These are phyloP conservation scores for Hypocreales sp. DNA, from an alignment of 2,329 filamentous ascomycete species.

Conservation along the genomic window DNA sequence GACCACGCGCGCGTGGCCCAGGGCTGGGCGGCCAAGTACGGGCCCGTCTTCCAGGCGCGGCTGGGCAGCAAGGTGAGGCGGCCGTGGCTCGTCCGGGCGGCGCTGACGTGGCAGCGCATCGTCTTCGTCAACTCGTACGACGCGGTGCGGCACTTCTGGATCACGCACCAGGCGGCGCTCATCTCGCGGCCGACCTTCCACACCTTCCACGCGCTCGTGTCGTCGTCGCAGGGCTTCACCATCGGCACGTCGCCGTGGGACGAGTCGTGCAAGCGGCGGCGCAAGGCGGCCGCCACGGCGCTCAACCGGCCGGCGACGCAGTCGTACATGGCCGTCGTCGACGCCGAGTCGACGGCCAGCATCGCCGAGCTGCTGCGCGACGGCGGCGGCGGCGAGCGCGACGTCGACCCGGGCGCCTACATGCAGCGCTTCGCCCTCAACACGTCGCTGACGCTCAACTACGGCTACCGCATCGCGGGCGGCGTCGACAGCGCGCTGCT, in stretches of 20 bases:
- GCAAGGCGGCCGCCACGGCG: constrained; percentile 66
- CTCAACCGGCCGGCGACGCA: constrained; percentile 63
- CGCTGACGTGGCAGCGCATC: constrained; percentile 32
- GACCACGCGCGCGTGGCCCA: constrained; percentile 38
- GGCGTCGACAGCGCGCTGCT: constrained; percentile 52
- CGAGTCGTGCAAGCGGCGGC: constrained; percentile 59
- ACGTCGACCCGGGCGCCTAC: constrained; percentile 58
- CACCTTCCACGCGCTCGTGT: constrained; percentile 70
- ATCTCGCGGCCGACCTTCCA: constrained; percentile 67
- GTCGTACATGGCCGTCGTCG: constrained; percentile 69
- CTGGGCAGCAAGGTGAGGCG: constrained; percentile 47
- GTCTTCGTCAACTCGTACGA: constrained; percentile 69
- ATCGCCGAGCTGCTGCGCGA: constrained; percentile 58
- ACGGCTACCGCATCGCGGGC: constrained; percentile 61
- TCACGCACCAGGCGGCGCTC: constrained; percentile 61
- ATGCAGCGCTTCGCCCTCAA: constrained; percentile 66
- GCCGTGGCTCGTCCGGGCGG: constrained; percentile 23
- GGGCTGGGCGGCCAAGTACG: constrained; percentile 43
- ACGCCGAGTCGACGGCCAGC: constrained; percentile 56
- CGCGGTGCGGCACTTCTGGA: constrained; percentile 58
- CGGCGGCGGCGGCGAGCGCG: constrained; percentile 41
- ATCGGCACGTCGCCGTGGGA: constrained; percentile 79
- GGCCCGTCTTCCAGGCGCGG: constrained; percentile 49
- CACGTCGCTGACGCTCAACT: constrained; percentile 63
- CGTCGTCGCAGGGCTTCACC: constrained; percentile 62